Percentiles rank a stretch among this genome's conserved stretches.
phyloP scores from a whole-genome alignment of 345 rosid genomes.

The Populus nigra region DNA sequence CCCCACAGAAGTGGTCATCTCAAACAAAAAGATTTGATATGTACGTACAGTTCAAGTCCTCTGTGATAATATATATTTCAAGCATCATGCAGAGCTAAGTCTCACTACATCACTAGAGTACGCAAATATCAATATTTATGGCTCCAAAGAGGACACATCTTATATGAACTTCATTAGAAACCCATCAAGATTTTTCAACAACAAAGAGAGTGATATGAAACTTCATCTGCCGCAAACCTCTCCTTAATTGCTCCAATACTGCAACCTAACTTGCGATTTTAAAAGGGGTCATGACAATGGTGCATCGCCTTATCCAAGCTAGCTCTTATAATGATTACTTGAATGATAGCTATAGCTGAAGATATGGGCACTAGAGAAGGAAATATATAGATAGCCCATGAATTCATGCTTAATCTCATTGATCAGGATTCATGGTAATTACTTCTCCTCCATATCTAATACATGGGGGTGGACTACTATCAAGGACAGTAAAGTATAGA shows the following conservation, averaged over 20 bases:
- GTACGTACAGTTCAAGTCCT: neutral
- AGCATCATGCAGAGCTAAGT: neutral
- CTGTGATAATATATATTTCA: neutral
- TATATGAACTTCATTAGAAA: neutral
- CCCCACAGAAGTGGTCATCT: neutral
- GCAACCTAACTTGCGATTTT: neutral
- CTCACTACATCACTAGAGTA: neutral
- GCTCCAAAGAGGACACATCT: neutral
- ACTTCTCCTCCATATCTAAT: too few relatives aligned
- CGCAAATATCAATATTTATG: neutral
- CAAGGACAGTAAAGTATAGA: too few relatives aligned
- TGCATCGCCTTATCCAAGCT: too few relatives aligned
- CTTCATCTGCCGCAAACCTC: neutral
- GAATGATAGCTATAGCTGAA: neutral
- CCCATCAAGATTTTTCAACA: neutral
- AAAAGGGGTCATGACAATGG: too few relatives aligned
- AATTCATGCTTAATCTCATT: too few relatives aligned
- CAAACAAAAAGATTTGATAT: neutral
- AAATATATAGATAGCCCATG: too few relatives aligned
- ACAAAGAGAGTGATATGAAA: neutral
- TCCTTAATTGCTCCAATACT: neutral
- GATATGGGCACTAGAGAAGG: neutral
- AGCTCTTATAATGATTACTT: neutral
- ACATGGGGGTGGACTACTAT: too few relatives aligned
- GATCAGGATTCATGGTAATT: too few relatives aligned